Evolutionary conservation across 2,329 filamentous ascomycete genomes (phyloP).

Genomic region (Metarhizium anisopliae): DNA sequence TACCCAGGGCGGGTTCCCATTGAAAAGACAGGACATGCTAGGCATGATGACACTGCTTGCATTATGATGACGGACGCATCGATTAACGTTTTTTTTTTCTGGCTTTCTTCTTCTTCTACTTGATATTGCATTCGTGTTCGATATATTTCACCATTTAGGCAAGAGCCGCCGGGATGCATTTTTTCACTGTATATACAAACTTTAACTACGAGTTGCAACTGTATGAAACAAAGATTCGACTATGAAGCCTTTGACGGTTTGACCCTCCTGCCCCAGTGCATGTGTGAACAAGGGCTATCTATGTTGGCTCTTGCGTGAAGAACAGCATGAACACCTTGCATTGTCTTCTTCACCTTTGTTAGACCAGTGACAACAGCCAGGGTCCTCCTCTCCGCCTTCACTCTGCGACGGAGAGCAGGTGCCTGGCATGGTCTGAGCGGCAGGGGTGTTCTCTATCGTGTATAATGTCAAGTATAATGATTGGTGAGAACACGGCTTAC

Average conservation of each 20-base stretch:
- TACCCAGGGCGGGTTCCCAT: conserved; percentile 2
- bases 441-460: no score
- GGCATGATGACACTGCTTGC: conserved; percentile 4
- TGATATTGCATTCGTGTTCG: not conserved
- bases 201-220: not conserved
- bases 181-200: conserved; percentile 2
- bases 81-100: not conserved
- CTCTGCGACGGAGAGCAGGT: no score
- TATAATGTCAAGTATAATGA: no score
- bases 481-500: no score
- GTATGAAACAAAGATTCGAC: not conserved
- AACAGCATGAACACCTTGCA: no score
- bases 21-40: not conserved
- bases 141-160: not conserved
- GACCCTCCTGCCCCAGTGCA: no score
- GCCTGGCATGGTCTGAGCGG: no score
- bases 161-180: not conserved
- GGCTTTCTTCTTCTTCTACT: not conserved
- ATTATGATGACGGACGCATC: not conserved
- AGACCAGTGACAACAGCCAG: no score
- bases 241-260: not conserved
- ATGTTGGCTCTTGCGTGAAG: no score
- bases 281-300: no score
- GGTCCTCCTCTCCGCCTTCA: no score
- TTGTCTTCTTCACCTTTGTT: no score